Percentiles rank a stretch among this genome's conserved stretches.
Conservation (phyloP, 2,329 filamentous ascomycete genomes). For the Niveomyces coronatus region DNA sequence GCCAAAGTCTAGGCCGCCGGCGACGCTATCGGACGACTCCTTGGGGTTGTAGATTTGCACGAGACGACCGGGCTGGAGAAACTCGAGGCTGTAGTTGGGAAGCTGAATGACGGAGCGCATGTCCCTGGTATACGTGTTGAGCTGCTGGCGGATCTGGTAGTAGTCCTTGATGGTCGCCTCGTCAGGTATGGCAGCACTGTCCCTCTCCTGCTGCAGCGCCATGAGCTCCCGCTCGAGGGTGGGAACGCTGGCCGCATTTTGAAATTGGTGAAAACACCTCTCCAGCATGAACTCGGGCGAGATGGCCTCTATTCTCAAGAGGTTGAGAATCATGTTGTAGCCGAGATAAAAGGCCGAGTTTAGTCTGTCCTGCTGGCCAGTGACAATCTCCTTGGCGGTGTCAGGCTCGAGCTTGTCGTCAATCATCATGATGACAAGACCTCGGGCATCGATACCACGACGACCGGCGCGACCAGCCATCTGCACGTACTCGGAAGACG, state of each 20-base stretch:
- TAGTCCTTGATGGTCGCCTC: slow-evolving; percentile 89
- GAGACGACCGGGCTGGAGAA: slow-evolving; percentile 77
- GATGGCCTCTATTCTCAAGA: slow-evolving; percentile 97
- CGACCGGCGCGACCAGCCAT: slow-evolving; percentile 97
- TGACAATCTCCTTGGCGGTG: slow-evolving; percentile 89
- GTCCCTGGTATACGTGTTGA: slow-evolving; percentile 75
- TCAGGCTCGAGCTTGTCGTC: slow-evolving; percentile 92
- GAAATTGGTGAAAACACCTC: slow-evolving; percentile 95
- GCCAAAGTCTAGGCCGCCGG: slow-evolving; percentile 59
- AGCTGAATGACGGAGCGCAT: slow-evolving; percentile 89
- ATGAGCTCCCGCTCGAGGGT: slow-evolving; percentile 73
- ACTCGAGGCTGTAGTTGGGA: slow-evolving; percentile 75
- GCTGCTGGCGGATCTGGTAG: slow-evolving; percentile 76
- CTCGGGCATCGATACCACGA: slow-evolving; percentile 92
- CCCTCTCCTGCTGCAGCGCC: slow-evolving; percentile 64
- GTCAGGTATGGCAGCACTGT: slow-evolving; percentile 68
- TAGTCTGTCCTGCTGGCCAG: slow-evolving; percentile 90
- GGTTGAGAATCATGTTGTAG: slow-evolving; percentile 98
- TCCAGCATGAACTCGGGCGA: slow-evolving; percentile 99
- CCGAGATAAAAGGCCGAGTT: slow-evolving; percentile 97
- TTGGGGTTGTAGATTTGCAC: slow-evolving; percentile 71
- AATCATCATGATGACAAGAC: slow-evolving; percentile 99
- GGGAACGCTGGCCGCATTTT: slow-evolving; percentile 83
- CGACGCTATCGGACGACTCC: slow-evolving; percentile 30
- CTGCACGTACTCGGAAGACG: slow-evolving; percentile 88